Evolutionary conservation across 768 basidiomycete genomes (phyloP).

Genomic region (Mycena rosella): DNA sequence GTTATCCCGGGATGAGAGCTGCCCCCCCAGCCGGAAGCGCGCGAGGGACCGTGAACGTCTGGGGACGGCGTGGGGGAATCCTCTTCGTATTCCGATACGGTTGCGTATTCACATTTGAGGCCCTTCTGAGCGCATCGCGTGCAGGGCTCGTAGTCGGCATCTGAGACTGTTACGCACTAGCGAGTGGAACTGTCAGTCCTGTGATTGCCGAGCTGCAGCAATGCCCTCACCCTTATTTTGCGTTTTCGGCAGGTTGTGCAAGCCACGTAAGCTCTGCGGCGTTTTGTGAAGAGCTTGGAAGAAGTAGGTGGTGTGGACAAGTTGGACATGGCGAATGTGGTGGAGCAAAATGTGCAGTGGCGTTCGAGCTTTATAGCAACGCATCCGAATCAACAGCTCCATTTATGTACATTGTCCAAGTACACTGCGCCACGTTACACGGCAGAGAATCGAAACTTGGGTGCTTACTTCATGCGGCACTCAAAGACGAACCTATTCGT

Average conservation of each 20-base stretch:
- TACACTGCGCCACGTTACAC: too few species aligned
- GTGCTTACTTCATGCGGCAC: too few species aligned
- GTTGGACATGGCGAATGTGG: neutral
- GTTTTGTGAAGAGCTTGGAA: constrained; percentile 13
- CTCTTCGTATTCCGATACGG: neutral
- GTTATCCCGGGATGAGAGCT: constrained; percentile 4
- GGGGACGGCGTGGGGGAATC: neutral
- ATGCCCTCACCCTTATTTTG: constrained; percentile 19
- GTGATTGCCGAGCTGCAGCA: neutral
- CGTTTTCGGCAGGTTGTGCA: constrained; percentile 25
- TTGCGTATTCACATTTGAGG: constrained; percentile 18
- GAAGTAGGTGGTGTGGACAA: neutral
- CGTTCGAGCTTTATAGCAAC: neutral
- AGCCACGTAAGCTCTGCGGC: constrained; percentile 24
- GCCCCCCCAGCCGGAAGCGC: neutral
- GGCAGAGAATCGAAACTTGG: too few species aligned
- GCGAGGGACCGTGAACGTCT: neutral
- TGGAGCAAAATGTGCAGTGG: too few species aligned
- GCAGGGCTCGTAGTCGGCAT: constrained; percentile 19
- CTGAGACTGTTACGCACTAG: constrained; percentile 22
- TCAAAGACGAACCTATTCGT: too few species aligned
- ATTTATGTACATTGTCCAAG: too few species aligned
- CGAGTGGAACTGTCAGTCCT: neutral
- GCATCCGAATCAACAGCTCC: too few species aligned
- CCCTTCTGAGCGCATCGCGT: constrained; percentile 24